Evolutionary conservation across 257 asterid genomes (phyloP), one percentile per base, ranked within the genome.

Genomic region (Solanum megistacrolobum): DNA sequence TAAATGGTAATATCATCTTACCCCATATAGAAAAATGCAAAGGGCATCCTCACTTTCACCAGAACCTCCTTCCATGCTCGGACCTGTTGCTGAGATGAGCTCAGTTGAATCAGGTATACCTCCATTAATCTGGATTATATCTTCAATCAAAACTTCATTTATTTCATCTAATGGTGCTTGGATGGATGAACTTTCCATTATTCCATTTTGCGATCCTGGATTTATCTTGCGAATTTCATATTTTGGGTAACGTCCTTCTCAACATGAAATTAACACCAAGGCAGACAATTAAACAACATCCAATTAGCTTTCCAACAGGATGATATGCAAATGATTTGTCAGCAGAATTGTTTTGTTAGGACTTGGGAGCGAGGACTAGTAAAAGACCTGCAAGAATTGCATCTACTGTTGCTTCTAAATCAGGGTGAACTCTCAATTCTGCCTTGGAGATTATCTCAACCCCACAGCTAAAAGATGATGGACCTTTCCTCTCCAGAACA

Each of bases 401-500:
- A 93, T 97, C 99, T 32, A 97, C 98, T 52, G 99, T 97, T 43
- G 95, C 98, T 90, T 96, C 99, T 86, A 97, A 91, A 92, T 90
- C 92, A 87, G 89, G 92, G 91, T 97, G 98, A 84, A 97, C 95
- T 81, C 92, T 95, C 88, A 97, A 87, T 89, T 96, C 97, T 62
- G 94, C 83, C 92, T 92, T 97, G 86, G 97, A 92, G 93, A 97
- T 96, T 87, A 97, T 96, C 94, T 97, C 99, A 90, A 97, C 99
- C 35, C 95, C 99, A 83, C 98, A 93, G 89, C 89, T 92, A 89
- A 97, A 97, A 90, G 98, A 93, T 83, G 98, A 94, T 58, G 99
- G 99, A 68, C 99, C 99, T 93, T 94, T 95, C 90, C 99, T 97
- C 92, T 97, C 99, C 94, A 95, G 87, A 81, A 97, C 98, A 43